Base-by-base conservation (phyloP, 1,139 yeast genomes). In the Sugiyamaella neomexicana region DNA sequence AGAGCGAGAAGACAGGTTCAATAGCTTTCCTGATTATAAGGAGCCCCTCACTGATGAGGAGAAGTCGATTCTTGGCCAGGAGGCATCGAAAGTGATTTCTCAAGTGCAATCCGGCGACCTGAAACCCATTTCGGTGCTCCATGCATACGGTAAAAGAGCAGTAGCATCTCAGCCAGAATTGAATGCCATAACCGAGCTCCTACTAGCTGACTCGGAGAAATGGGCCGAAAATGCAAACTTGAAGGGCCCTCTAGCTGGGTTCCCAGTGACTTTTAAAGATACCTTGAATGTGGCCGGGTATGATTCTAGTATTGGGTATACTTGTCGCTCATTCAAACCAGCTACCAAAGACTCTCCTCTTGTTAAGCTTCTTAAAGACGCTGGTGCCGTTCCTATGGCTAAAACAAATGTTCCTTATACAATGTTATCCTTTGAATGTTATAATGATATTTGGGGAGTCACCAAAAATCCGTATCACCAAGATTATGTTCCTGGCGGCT, bases 241-340 rank as follows among this genome's bases (percentile, higher is more conserved):
- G 54, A 62, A 69, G 12, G 86, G 87, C 13, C 84, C 85, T 5
- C 69, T 85, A 34, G 89, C 86, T 52, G 93, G 91, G 2, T 71
- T 86, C 55, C 90, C 90, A 8, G 73, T 85, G 48, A 81, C 89
- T 2, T 64, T 85, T 53, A 81, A 81, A 62, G 81, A 78, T 58
- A 76, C 80, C 40, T 72, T 76, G 57, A 73, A 74, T 56, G 68
- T 80, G 46, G 70, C 70, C 50, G 85, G 85, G 41, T 78, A 76
- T 55, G 83, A 80, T 48, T 73, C 82, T 2, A 72, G 79, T 8
- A 67, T 79, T 42, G 85, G 85, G 5, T 76, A 77, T 63, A 76
- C 80, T 27, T 73, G 73, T 27, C 72, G 75, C 23, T 63, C 69
- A 40, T 63, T 66, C 62, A 63, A 72, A 54, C 76, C 76, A 6